These are phyloP conservation scores for Suillus placidus DNA, from an alignment of 768 basidiomycete species.

Conservation along the genomic window DNA sequence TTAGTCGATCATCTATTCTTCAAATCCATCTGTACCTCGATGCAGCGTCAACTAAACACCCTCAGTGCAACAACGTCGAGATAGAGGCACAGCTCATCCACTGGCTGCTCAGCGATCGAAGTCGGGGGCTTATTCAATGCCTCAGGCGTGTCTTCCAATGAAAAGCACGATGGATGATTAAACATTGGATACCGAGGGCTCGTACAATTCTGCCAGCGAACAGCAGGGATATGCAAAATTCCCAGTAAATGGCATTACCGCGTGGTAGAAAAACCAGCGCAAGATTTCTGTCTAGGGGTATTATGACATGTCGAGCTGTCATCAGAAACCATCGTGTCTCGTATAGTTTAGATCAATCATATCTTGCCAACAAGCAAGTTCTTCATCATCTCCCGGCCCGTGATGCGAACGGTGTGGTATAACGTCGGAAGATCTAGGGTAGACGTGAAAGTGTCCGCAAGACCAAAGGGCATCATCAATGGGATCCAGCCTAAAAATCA, in stretches of 20 bases:
- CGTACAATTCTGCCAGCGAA: neutral
- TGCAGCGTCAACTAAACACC: neutral
- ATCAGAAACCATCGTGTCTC: neutral
- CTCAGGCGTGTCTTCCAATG: too few species aligned
- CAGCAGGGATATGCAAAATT: neutral
- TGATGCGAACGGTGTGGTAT: slow-evolving; percentile 75
- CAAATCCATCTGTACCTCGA: neutral
- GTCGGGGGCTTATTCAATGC: too few species aligned
- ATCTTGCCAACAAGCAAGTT: slow-evolving; percentile 91
- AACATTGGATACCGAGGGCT: neutral
- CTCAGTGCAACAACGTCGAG: neutral
- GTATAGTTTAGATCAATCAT: slow-evolving; percentile 43
- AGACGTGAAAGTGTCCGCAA: slow-evolving; percentile 82
- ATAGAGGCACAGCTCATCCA: neutral
- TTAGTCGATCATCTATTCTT: neutral
- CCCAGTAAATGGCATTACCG: neutral
- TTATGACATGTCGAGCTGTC: neutral
- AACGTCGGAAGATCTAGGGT: slow-evolving; percentile 87
- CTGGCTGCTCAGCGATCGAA: neutral
- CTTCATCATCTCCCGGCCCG: slow-evolving; percentile 78
- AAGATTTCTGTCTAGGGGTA: neutral
- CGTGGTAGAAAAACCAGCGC: neutral
- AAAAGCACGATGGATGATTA: too few species aligned
- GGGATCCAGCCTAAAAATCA: slow-evolving; percentile 87
- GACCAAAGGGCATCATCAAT: slow-evolving; percentile 92